phyloP scores from a whole-genome alignment of 306 rosid species.

The Medicago truncatula region DNA sequence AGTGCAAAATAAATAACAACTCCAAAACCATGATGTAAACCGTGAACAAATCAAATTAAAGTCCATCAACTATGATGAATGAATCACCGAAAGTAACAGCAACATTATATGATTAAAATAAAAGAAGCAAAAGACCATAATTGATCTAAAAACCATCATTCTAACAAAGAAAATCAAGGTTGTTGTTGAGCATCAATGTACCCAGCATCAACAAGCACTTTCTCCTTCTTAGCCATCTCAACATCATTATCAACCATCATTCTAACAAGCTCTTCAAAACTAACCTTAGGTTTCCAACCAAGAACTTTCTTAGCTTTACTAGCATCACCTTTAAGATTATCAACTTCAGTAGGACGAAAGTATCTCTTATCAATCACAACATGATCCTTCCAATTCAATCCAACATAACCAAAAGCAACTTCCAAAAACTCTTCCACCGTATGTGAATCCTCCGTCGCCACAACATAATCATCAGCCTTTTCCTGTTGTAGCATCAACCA shows the following conservation, averaged over 20 bases:
- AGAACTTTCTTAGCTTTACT: slow-evolving; percentile 78
- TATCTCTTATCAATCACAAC: slow-evolving; percentile 89
- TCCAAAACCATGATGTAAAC: slow-evolving; percentile 23
- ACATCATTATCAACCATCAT: slow-evolving; percentile 98
- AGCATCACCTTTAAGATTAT: slow-evolving; percentile 89
- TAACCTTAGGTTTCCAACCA: slow-evolving; percentile 95
- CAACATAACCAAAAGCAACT: slow-evolving; percentile 85
- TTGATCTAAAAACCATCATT: not conserved
- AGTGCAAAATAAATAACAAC: slow-evolving; percentile 21
- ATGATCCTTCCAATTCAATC: slow-evolving; percentile 85
- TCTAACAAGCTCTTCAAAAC: slow-evolving; percentile 81
- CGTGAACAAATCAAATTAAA: slow-evolving; percentile 30
- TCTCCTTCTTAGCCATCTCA: slow-evolving; percentile 89
- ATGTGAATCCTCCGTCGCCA: slow-evolving; percentile 95
- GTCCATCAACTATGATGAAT: slow-evolving; percentile 33
- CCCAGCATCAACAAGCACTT: slow-evolving; percentile 99
- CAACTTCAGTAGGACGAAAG: slow-evolving; percentile 88
- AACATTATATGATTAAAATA: not conserved
- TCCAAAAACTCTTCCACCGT: slow-evolving; percentile 92
- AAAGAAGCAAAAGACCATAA: not conserved
- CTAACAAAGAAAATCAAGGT: slow-evolving; percentile 45
- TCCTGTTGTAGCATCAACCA: slow-evolving; percentile 99
- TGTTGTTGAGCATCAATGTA: slow-evolving; percentile 98
- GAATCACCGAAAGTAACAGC: slow-evolving; percentile 24
- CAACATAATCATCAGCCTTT: slow-evolving; percentile 90